Evolutionary conservation across 805 yeast genomes (phyloP).

Genomic region (Metschnikowia hibisci): DNA sequence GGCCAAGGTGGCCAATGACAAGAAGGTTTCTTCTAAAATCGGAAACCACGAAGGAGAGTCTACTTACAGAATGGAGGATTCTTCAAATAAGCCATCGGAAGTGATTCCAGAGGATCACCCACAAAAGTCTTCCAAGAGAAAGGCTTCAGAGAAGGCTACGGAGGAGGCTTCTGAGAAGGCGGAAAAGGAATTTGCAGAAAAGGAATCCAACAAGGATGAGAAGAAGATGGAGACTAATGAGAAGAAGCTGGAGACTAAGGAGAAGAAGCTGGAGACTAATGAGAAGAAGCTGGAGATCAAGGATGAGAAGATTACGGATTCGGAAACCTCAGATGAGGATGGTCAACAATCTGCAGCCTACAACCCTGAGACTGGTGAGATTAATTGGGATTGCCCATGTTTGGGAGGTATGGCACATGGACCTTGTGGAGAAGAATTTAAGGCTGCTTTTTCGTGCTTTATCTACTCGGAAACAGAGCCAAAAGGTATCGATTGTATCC

Average conservation of each 20-base stretch:
- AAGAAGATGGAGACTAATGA: neutral
- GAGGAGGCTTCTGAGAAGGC: conserved; percentile 7
- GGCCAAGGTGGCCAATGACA: conserved; percentile 13
- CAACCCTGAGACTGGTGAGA: conserved; percentile 96
- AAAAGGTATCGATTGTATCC: conserved; percentile 93
- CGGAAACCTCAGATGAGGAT: conserved; percentile 19
- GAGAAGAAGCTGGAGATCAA: neutral
- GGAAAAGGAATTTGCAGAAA: conserved; percentile 5
- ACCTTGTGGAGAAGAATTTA: conserved; percentile 96
- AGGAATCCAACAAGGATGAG: neutral
- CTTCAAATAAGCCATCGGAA: conserved; percentile 6
- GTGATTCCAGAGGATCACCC: conserved; percentile 11
- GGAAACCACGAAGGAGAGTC: conserved; percentile 7
- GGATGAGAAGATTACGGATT: neutral
- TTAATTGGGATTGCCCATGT: conserved; percentile 99
- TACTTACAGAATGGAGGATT: conserved; percentile 8
- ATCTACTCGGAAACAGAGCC: conserved; percentile 93
- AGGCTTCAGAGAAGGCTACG: conserved; percentile 4
- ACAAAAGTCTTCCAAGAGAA: conserved; percentile 9
- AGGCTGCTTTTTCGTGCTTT: conserved; percentile 91
- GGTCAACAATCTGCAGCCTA: conserved; percentile 63
- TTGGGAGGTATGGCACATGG: conserved; percentile 99
- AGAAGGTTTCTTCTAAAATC: neutral
- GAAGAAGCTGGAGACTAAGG: neutral
- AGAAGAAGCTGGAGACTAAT: neutral